These are phyloP conservation scores for Leucosporidium creatinivorum DNA, from an alignment of 768 basidiomycete genomes.

Conservation along the genomic window DNA sequence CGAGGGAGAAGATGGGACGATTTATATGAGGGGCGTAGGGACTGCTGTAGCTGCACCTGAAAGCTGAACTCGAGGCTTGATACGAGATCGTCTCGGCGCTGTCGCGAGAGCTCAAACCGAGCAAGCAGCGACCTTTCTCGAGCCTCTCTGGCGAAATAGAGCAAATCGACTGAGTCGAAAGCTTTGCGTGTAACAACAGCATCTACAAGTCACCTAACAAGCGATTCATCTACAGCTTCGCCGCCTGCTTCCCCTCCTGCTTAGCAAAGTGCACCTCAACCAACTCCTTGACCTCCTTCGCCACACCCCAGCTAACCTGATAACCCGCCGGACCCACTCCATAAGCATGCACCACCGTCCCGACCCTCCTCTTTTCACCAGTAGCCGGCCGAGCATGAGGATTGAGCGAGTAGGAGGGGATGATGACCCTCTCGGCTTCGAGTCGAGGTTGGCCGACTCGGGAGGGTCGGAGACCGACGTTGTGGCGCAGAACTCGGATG, in stretches of 20 bases:
- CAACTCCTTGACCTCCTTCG: constrained; percentile 19
- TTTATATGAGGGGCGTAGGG: neutral
- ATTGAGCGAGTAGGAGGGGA: constrained; percentile 25
- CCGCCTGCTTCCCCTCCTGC: no score
- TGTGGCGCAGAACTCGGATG: constrained; percentile 51
- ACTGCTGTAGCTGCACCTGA: no score
- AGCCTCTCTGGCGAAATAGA: no score
- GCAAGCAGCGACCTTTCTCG: no score
- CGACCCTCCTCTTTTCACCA: neutral
- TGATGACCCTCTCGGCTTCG: constrained; percentile 47
- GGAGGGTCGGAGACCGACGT: constrained; percentile 56
- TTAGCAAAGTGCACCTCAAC: neutral
- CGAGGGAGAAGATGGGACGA: neutral
- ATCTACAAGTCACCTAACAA: no score
- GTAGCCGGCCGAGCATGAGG: neutral
- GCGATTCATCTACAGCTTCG: no score
- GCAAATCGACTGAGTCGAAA: no score
- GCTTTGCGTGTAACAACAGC: no score
- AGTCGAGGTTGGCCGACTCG: constrained; percentile 55
- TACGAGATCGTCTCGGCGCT: no score
- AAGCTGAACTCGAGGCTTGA: no score
- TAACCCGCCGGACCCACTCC: constrained; percentile 28
- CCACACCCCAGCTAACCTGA: constrained; percentile 28
- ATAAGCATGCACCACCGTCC: constrained; percentile 24
- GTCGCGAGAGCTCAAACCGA: no score